These are phyloP conservation scores for Colletotrichum tropicale DNA, from an alignment of 2,329 filamentous ascomycete genomes.

Conservation along the genomic window DNA sequence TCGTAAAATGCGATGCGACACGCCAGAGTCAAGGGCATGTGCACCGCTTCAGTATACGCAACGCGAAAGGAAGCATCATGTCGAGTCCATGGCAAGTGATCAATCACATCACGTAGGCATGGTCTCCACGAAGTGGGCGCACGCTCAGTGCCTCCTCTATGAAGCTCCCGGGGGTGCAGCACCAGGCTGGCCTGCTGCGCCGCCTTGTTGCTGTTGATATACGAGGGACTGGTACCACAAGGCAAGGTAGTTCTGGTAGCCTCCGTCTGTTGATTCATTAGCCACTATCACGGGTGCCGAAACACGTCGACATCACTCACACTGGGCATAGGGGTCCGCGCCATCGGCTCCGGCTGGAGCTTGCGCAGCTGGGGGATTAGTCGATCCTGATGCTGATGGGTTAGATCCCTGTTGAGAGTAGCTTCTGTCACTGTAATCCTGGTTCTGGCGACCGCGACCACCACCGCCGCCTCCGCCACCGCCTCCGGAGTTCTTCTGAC, in stretches of 20 bases:
- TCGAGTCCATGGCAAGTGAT: constrained; percentile 23
- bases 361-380: constrained; percentile 47
- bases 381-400: constrained; percentile 28
- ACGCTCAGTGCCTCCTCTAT: not conserved
- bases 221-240: constrained; percentile 78
- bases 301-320: constrained; percentile 47
- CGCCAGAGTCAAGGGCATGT: constrained; percentile 17
- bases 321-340: constrained; percentile 77
- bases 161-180: constrained; percentile 18
- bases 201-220: constrained; percentile 43
- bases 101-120: constrained; percentile 23
- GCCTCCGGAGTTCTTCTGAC: constrained; percentile 58
- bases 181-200: constrained; percentile 33
- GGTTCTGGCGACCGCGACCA: constrained; percentile 47
- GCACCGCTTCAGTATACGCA: constrained; percentile 18
- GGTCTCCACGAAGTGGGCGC: constrained; percentile 9
- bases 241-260: constrained; percentile 80
- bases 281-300: constrained; percentile 12
- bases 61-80: constrained; percentile 22
- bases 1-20: constrained; percentile 1
- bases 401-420: constrained; percentile 54
- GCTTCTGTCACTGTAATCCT: constrained; percentile 60
- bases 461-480: constrained; percentile 46
- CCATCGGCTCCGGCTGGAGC: constrained; percentile 52
- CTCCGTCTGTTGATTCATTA: constrained; percentile 64